Conservation (phyloP, 1,284 basidiomycete species). For the Albatrellus sp. region DNA sequence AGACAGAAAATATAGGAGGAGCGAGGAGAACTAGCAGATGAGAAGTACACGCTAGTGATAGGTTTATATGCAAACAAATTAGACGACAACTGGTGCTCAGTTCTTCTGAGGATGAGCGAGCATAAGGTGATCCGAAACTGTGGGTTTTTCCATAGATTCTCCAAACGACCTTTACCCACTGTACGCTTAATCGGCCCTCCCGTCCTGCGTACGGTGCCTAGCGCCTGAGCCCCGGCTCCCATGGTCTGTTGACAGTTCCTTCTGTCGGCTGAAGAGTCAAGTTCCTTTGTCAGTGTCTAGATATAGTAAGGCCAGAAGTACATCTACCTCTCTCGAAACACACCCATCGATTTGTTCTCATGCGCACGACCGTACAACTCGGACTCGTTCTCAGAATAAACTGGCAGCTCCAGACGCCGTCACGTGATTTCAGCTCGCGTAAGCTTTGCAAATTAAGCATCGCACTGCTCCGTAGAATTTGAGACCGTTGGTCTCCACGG, state of each 20-base stretch:
- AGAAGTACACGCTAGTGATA: conserved; percentile 17
- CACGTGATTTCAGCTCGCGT: no score
- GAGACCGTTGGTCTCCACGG: no score
- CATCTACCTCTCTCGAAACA: no score
- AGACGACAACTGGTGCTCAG: not conserved
- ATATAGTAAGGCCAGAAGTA: no score
- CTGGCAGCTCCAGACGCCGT: no score
- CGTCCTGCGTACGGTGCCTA: conserved; percentile 2
- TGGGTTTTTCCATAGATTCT: conserved; percentile 19
- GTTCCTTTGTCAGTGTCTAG: no score
- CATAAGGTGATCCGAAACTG: conserved; percentile 6
- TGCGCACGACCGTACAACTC: no score
- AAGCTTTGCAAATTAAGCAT: no score
- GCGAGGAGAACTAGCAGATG: conserved; percentile 18
- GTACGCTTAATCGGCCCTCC: conserved; percentile 11
- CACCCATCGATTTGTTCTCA: no score
- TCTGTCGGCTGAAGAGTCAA: not conserved
- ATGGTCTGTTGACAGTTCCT: conserved; percentile 6
- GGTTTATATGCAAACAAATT: conserved; percentile 14
- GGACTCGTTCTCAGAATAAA: no score
- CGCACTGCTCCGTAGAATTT: no score
- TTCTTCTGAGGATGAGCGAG: conserved; percentile 10
- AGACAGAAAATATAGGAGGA: conserved; percentile 14
- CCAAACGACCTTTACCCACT: conserved; percentile 19
- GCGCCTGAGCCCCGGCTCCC: conserved; percentile 5